Evolutionary conservation across 805 yeast species (phyloP).

Genomic region (Yarrowia yakushimensis): DNA sequence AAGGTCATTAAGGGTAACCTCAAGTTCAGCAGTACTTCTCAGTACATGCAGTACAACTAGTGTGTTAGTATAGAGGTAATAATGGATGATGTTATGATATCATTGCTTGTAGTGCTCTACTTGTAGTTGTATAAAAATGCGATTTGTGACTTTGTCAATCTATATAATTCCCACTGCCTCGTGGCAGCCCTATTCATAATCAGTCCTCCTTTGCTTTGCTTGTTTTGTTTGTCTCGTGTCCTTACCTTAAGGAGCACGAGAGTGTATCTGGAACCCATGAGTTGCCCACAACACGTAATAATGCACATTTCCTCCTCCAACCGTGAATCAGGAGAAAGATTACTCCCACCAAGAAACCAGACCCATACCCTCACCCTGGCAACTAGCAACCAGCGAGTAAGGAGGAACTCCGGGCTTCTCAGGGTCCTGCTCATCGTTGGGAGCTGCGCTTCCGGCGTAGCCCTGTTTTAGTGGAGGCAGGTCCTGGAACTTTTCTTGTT

Average conservation of each 20-base stretch:
- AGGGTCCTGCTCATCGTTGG: conserved; percentile 31
- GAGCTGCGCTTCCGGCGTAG: conserved; percentile 38
- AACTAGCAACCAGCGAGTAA: conserved; percentile 80
- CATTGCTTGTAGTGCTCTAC: too few species aligned
- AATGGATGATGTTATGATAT: conserved; percentile 15
- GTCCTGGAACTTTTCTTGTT: conserved; percentile 80
- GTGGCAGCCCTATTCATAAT: background rate
- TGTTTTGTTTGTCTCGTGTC: background rate
- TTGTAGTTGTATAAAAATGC: background rate
- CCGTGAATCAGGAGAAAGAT: background rate
- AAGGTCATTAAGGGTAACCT: conserved; percentile 98
- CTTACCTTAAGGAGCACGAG: background rate
- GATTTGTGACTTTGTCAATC: background rate
- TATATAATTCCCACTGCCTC: background rate
- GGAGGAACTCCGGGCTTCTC: conserved; percentile 52
- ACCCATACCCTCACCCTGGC: conserved; percentile 97
- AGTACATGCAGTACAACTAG: conserved; percentile 96
- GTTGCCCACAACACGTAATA: background rate
- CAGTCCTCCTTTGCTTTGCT: background rate
- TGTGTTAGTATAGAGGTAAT: background rate
- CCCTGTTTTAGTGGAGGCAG: conserved; percentile 71
- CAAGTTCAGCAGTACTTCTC: conserved; percentile 94
- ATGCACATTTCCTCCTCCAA: background rate
- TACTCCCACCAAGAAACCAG: conserved; percentile 94
- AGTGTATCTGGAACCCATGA: background rate